phyloP scores from a whole-genome alignment of 1,284 basidiomycete genomes.

The Cystobasidium pallidum region DNA sequence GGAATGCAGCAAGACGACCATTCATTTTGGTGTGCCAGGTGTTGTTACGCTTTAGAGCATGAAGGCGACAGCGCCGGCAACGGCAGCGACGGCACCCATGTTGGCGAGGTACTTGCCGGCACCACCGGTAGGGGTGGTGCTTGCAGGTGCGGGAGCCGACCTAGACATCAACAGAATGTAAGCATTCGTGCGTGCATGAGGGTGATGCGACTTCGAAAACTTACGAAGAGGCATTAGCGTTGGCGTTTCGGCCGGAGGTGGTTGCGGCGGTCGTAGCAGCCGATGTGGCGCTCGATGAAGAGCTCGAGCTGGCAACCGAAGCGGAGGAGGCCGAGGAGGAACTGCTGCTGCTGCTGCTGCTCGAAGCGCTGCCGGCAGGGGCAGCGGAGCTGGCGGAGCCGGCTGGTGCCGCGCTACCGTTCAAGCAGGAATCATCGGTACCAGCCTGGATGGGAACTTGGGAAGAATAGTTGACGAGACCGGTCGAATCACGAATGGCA shows the following conservation, averaged over 20 bases:
- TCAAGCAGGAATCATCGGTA: conserved; percentile 32
- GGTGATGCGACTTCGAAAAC: too few species aligned
- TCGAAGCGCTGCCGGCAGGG: conserved; percentile 12
- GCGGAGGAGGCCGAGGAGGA: conserved; percentile 8
- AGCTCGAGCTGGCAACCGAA: too few species aligned
- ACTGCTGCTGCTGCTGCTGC: not conserved
- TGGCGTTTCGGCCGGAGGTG: conserved; percentile 22
- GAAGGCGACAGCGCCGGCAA: conserved; percentile 36
- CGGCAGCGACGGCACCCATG: conserved; percentile 37
- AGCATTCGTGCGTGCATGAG: too few species aligned
- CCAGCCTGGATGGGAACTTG: conserved; percentile 39
- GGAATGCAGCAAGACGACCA: not conserved
- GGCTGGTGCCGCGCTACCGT: conserved; percentile 7
- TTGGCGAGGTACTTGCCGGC: conserved; percentile 33
- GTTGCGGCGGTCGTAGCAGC: conserved; percentile 2
- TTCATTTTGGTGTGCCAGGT: too few species aligned
- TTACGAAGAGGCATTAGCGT: conserved; percentile 4
- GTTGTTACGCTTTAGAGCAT: conserved; percentile 20
- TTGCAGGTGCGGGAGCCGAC: conserved; percentile 11
- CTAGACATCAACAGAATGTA: too few species aligned
- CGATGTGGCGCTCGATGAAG: too few species aligned
- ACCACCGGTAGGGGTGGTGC: conserved; percentile 33
- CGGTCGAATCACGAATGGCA: conserved; percentile 51
- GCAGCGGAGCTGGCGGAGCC: not conserved
- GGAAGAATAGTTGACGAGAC: conserved; percentile 46